phyloP scores from a whole-genome alignment of 176 grass and related monocot species.

The Carex myosuroides region DNA sequence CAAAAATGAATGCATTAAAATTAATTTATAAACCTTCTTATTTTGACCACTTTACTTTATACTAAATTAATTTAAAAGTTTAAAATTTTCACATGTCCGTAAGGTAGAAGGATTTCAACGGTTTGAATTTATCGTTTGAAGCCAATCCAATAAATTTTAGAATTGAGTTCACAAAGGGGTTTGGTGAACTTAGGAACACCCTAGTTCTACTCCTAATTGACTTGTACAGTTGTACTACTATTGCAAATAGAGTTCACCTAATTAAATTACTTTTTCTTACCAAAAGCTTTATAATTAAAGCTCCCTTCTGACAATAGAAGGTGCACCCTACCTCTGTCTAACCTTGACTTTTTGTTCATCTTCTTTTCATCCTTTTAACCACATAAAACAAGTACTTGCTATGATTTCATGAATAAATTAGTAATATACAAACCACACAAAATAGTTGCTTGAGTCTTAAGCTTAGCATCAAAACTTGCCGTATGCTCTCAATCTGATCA shows the following conservation, averaged over 20 bases:
- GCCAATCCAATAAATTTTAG: too few species aligned
- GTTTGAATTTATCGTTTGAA: too few species aligned
- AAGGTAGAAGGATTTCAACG: too few species aligned
- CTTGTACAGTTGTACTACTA: not conserved
- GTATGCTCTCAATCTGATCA: slow-evolving; percentile 30
- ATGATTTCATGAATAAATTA: slow-evolving; percentile 14
- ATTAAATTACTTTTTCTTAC: not conserved
- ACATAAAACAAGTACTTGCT: not conserved
- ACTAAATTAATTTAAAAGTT: too few species aligned
- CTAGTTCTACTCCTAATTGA: too few species aligned
- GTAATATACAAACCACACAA: not conserved
- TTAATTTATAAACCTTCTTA: too few species aligned
- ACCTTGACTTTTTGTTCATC: not conserved
- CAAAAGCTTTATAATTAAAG: slow-evolving; percentile 11
- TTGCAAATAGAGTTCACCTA: not conserved
- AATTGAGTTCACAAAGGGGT: too few species aligned
- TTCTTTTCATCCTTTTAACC: not conserved
- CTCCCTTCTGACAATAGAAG: slow-evolving; percentile 5
- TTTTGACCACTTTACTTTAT: too few species aligned
- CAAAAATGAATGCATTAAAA: too few species aligned
- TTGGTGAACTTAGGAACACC: too few species aligned
- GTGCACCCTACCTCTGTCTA: not conserved
- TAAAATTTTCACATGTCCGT: too few species aligned
- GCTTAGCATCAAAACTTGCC: slow-evolving; percentile 45
- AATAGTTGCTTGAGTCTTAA: slow-evolving; percentile 45